A percentile compares a stretch with the other conserved stretches of the same genome.
Evolutionary conservation across 208 protist species (phyloP).

Genomic region (Wallacemonas sp.): DNA sequence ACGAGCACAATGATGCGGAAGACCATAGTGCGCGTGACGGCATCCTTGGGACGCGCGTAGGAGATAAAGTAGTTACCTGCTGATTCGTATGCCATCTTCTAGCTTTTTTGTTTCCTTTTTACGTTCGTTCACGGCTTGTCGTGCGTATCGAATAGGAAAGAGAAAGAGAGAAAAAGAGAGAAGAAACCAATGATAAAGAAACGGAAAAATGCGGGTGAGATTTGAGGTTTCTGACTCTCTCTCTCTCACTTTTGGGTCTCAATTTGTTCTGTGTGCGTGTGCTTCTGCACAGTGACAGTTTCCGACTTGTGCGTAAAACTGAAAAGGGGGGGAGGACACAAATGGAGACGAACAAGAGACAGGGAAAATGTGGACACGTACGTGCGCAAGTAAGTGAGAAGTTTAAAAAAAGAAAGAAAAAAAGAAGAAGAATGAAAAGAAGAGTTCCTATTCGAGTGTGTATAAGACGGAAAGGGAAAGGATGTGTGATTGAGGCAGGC

Average conservation of each 20-base stretch:
- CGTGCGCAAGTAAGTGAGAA: too few relatives aligned
- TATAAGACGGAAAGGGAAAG: background rate
- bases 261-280: too few relatives aligned
- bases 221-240: too few relatives aligned
- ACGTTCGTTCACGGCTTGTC: background rate
- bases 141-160: background rate
- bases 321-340: too few relatives aligned
- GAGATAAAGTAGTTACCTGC: conserved; percentile 2
- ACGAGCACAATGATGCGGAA: background rate
- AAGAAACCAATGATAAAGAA: too few relatives aligned
- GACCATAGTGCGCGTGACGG: background rate
- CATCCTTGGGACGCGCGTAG: background rate
- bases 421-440: conserved; percentile 7
- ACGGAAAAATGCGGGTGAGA: too few relatives aligned
- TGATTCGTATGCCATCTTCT: background rate
- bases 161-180: conserved; percentile 1
- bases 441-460: background rate
- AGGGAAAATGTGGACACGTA: too few relatives aligned
- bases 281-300: too few relatives aligned
- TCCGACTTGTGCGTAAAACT: too few relatives aligned
- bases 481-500: too few relatives aligned
- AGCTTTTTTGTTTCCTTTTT: background rate
- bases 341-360: too few relatives aligned
- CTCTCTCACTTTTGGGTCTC: too few relatives aligned
- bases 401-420: background rate